Conservation (phyloP, 306 rosid species). For the Vicia faba region DNA sequence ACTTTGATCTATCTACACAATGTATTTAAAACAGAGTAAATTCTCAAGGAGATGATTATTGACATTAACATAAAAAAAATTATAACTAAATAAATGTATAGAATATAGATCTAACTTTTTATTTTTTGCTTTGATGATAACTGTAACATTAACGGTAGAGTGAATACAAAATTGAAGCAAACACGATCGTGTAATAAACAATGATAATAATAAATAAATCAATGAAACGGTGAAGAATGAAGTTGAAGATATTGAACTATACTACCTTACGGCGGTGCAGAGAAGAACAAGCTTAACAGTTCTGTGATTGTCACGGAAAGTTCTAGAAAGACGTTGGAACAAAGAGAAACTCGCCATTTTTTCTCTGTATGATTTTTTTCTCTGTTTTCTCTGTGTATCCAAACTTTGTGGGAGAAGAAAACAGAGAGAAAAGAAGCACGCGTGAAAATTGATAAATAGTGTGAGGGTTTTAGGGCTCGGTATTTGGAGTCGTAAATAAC, state of each 20-base stretch:
- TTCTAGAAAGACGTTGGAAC: conserved; percentile 51
- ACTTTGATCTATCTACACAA: background rate
- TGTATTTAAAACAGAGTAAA: background rate
- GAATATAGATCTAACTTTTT: conserved; percentile 20
- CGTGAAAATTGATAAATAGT: conserved; percentile 18
- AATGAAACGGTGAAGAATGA: background rate
- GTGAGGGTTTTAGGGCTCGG: background rate
- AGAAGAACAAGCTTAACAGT: conserved; percentile 59
- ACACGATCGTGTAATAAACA: no score
- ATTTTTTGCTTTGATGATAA: no score
- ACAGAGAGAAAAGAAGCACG: conserved; percentile 4
- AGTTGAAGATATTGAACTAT: background rate
- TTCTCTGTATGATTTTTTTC: no score
- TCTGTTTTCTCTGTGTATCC: background rate
- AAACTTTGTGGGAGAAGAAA: conserved; percentile 17
- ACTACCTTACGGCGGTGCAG: conserved; percentile 71
- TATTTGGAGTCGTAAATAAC: background rate
- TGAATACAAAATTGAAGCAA: background rate
- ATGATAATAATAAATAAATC: no score
- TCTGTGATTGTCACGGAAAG: conserved; percentile 55
- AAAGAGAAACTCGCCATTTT: conserved; percentile 50
- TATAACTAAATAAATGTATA: background rate
- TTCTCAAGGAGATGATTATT: background rate
- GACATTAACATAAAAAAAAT: background rate
- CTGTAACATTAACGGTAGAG: background rate